Evolutionary conservation across 2,329 filamentous ascomycete species (phyloP), one percentile per base, ranked within the genome.

Genomic region (Hymenoscyphus fructigenus): DNA sequence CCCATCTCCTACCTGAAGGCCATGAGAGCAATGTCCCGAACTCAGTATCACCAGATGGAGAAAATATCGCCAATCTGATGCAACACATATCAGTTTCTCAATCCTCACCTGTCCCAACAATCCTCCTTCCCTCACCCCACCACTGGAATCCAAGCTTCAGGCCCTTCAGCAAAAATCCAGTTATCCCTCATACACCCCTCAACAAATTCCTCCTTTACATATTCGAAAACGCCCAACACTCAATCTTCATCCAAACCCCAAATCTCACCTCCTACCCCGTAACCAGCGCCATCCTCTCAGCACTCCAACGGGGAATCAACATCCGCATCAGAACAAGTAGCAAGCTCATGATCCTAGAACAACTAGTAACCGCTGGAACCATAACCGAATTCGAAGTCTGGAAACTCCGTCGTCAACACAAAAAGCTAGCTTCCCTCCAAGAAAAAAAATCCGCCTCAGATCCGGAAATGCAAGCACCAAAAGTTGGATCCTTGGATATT

Each of bases 331-430:
- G 90, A 6, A 92, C 90, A 0, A 88, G 87, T 68, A 83, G 83
- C 65, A 80, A 81, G 15, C 87, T 93, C 81, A 93, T 93, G 91
- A 74, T 91, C 17, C 77, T 91, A 34, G 92, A 96, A 77, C 92
- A 96, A 75, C 79, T 95, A n/a, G 80, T 92, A 28, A 95, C 91
- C 0, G 88, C 91, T 0, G 89, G 89, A 0, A 93, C 89, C 0
- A 91, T 88, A 0, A 94, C 91, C 0, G 81, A 85, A 0, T 80
- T 85, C 67, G 91, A 88, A 66, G 73, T 95, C 4, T 80, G 78
- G 32, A 82, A 79, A 57, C 79, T 94, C 9, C 80, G 88, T 2
- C 82, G 81, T 56, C 79, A 80, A 28, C 88, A 91, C 71, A 75
- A 79, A 41, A 74, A 66, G 9, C 66, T 78, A 1, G 65, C 68